These are phyloP conservation scores for Luffa acutangula DNA, from an alignment of 306 rosid genomes.

Conservation along the genomic window DNA sequence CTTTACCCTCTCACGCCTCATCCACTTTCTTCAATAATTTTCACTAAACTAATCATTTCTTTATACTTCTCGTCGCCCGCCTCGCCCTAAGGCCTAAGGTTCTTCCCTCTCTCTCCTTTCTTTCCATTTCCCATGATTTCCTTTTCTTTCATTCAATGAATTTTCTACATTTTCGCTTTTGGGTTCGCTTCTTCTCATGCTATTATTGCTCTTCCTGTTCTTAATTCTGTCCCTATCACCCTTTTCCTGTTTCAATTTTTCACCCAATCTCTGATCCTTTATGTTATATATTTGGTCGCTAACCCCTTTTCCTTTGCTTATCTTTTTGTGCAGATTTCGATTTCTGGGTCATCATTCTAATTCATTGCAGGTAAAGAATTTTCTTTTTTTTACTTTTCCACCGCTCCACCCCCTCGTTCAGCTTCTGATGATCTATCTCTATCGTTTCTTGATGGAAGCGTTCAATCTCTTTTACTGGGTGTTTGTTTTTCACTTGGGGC, in stretches of 20 bases:
- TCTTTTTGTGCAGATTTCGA: conserved; percentile 40
- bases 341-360: conserved; percentile 29
- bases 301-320: conserved; percentile 22
- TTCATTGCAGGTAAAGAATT: conserved; percentile 34
- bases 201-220: not conserved
- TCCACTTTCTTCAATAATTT: not conserved
- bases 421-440: not conserved
- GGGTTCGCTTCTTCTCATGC: not conserved
- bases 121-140: not conserved
- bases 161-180: not conserved
- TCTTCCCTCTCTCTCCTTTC: not conserved
- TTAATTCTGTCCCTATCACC: not conserved
- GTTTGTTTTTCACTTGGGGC: not conserved
- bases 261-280: conserved; percentile 18
- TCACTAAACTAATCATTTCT: not conserved
- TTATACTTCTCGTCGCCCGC: not conserved
- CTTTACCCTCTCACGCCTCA: not conserved
- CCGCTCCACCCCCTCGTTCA: not conserved
- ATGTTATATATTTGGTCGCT: conserved; percentile 43
- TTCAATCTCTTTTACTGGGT: conserved; percentile 5
- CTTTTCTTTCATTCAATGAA: not conserved
- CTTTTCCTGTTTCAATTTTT: not conserved
- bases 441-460: not conserved
- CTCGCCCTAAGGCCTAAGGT: not conserved
- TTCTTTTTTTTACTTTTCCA: not conserved